Conservation (phyloP, 495 filamentous ascomycete species). For the Collariella sp. region DNA sequence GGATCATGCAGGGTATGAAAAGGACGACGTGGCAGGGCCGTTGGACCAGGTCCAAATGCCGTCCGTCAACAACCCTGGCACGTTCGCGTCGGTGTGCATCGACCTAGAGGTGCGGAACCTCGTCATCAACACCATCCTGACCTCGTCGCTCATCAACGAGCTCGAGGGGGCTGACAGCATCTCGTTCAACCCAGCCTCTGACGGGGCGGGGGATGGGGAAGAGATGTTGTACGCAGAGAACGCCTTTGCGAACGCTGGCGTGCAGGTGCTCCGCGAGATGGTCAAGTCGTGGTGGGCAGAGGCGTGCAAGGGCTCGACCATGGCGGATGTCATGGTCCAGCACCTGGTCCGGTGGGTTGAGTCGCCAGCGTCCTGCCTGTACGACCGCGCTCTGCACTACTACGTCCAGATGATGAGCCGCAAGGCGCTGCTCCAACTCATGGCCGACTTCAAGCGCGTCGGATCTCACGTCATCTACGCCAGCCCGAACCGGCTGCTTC, state of each 20-base stretch:
- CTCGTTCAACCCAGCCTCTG: constrained; percentile 69
- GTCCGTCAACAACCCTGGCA: constrained; percentile 80
- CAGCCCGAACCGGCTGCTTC: constrained; percentile 74
- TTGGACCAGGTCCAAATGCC: constrained; percentile 94
- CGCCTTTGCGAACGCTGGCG: constrained; percentile 84
- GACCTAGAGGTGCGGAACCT: constrained; percentile 90
- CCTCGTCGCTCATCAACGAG: constrained; percentile 95
- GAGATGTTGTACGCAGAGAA: constrained; percentile 80
- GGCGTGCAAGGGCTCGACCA: constrained; percentile 79
- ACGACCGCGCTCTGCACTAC: constrained; percentile 91
- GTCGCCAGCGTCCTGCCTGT: constrained; percentile 82
- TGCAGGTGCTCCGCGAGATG: constrained; percentile 90
- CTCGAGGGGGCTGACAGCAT: constrained; percentile 79
- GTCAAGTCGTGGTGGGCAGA: constrained; percentile 97
- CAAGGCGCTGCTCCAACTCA: constrained; percentile 92
- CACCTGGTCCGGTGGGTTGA: constrained; percentile 97
- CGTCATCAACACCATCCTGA: constrained; percentile 95
- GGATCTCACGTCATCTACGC: constrained; percentile 92
- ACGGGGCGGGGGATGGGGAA: constrained; percentile 42
- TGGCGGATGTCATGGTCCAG: constrained; percentile 97
- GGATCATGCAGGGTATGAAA: constrained; percentile 93
- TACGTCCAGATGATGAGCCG: constrained; percentile 97
- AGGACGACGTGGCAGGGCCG: constrained; percentile 75
- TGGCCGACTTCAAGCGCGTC: constrained; percentile 93
- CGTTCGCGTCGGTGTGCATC: constrained; percentile 94